Evolutionary conservation across 208 protist species (phyloP), one percentile per base, ranked within the genome.

Genomic region (Trichomonas gallinae): DNA sequence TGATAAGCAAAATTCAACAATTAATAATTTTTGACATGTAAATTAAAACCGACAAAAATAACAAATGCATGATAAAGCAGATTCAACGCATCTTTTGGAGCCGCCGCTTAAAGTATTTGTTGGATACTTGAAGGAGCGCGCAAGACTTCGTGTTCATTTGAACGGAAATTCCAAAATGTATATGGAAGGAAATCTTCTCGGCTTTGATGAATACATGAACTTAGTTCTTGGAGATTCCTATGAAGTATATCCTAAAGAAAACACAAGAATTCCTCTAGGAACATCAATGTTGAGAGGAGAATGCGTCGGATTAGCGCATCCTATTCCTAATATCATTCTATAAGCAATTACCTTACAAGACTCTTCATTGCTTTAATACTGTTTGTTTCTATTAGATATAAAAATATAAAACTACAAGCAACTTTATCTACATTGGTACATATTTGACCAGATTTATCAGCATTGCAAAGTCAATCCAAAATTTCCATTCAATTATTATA

Each of bases 171-270:
- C 42, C 0, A 93, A 93, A 51, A 93, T 93, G 87, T 17, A 48
- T 26, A 93, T 93, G 15, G 87, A 93, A 93, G 87, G 87, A 48
- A 93, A 34, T 31, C 42, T 93, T 51, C 31, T 42, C 17, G 87
- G 87, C 0, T 93, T 93, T 38, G 87, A 93, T 44, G 87, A 93
- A 93, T 93, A 48, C 44, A 93, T 93, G 87, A 93, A 93, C 31
- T 48, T 93, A 34, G 87, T 93, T 38, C 87, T 93, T 51, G 87
- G 87, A 1, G 87, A 93, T 93, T 42, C 87, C 0, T 34, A 48
- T 38, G 87, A 93, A 51, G 36, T 93, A 17, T 93, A 93, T 38
- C 26, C 44, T 38, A 51, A 93, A 10, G 87, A 38, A 8, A 93
- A 93, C 9, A 72, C 58, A 17, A 0, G 87, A 9, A 10, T 93